Percentiles rank a stretch among this genome's conserved stretches.
phyloP scores from a whole-genome alignment of 1,284 basidiomycete species.

The Hypsizygus ulmarius region DNA sequence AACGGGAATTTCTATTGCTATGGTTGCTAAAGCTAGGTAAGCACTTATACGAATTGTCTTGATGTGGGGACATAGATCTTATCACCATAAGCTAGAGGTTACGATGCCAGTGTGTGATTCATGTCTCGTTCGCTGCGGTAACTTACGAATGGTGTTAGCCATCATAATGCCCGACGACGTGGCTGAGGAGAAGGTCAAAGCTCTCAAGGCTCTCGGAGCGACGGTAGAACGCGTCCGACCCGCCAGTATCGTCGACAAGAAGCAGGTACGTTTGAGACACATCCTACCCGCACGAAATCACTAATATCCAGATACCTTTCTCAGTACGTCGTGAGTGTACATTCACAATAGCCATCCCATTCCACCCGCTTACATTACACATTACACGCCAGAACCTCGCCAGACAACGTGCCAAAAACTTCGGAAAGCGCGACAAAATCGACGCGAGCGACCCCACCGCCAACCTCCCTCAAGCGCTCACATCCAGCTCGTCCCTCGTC shows the following conservation, averaged over 20 bases:
- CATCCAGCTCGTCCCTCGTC: slow-evolving; percentile 46
- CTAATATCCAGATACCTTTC: slow-evolving; percentile 1
- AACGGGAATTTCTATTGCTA: slow-evolving; percentile 96
- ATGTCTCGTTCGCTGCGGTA: neutral
- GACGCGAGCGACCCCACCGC: slow-evolving; percentile 26
- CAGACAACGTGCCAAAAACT: slow-evolving; percentile 69
- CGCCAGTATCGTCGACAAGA: slow-evolving; percentile 91
- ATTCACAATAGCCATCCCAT: neutral
- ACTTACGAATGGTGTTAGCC: slow-evolving; percentile 38
- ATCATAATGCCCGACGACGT: slow-evolving; percentile 96
- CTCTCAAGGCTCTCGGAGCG: slow-evolving; percentile 84
- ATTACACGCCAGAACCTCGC: slow-evolving; percentile 75
- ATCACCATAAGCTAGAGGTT: slow-evolving; percentile 50
- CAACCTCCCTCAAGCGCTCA: slow-evolving; percentile 26
- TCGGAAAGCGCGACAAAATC: slow-evolving; percentile 50
- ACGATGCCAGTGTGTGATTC: slow-evolving; percentile 62
- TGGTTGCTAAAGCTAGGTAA: slow-evolving; percentile 84
- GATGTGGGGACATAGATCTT: neutral
- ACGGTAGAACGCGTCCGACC: slow-evolving; percentile 83
- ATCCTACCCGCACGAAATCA: neutral
- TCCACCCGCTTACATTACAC: neutral
- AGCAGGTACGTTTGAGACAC: slow-evolving; percentile 58
- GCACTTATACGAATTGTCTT: slow-evolving; percentile 18
- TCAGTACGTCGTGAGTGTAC: slow-evolving; percentile 55
- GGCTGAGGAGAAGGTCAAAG: slow-evolving; percentile 86